Base-by-base conservation (phyloP, 441 rosid species). In the Kokia cookei region DNA sequence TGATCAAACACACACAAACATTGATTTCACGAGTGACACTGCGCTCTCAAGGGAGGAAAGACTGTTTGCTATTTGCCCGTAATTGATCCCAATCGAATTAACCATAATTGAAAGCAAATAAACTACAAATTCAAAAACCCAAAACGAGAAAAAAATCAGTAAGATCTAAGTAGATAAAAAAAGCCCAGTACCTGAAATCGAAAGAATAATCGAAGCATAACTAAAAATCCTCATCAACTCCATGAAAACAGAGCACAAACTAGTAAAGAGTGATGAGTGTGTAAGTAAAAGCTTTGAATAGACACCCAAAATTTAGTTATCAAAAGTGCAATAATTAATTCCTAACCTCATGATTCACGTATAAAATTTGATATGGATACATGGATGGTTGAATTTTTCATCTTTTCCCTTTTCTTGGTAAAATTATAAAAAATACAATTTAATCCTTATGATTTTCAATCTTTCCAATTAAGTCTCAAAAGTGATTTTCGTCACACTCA, bases 21-120 rank as follows among this genome's bases (percentile, higher is more conserved):
- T 19, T 19, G 99, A 88, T 81, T 93, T 93, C 11, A 92, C 86
- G 3, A 93, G 83, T 1, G 94, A 90, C 1, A 93, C 83, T 15
- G 86, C 99, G 19, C 83, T 77, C 12, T 86, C 85, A 5, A 98
- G 98, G 1, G 93, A 7, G 0, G 98, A 97, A 8, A 96, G 90
- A 57, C 93, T 90, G 76, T 93, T 81, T 1, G 96, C 98, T 63
- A 96, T 90, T 60, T 92, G 98, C 35, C 99, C 98, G 74, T 96
- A 96, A 81, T 96, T 96, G 48, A 96, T 86, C 53, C 99, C 98
- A 27, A 93, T 50, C 48, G 97, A 86, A 74, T 35, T 35, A 17
- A 73, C 76, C 76, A 22, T 63, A 72, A 32, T 8, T 5, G 40
- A 22, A 27, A 65, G 58, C 54, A 47, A 47, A 71, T 35, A 22